Conservation (phyloP, 495 filamentous ascomycete genomes). For the Aspergillus affinis region DNA sequence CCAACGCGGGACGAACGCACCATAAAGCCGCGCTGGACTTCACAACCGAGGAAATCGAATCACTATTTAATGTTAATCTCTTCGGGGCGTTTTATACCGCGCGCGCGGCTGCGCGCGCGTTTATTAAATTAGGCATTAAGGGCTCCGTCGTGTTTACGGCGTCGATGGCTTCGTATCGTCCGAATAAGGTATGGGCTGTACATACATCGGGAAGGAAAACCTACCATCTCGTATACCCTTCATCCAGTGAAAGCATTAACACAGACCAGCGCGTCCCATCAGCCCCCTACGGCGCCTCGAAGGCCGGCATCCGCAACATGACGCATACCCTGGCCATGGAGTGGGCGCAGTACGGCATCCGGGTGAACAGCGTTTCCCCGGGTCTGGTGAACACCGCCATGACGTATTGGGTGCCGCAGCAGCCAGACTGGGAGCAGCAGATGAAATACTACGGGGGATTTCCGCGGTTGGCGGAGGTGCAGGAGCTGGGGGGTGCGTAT, state of each 20-base stretch:
- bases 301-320: slow-evolving; percentile 34
- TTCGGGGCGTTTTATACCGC: slow-evolving; percentile 43
- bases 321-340: slow-evolving; percentile 49
- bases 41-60: slow-evolving; percentile 38
- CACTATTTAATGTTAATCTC: slow-evolving; percentile 42
- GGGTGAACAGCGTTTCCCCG: slow-evolving; percentile 42
- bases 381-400: slow-evolving; percentile 40
- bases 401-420: slow-evolving; percentile 40
- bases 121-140: slow-evolving; percentile 43
- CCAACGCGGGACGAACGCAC: slow-evolving; percentile 45
- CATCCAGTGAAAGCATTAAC: background rate
- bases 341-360: slow-evolving; percentile 48
- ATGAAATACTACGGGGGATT: slow-evolving; percentile 49
- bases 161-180: slow-evolving; percentile 48
- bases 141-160: slow-evolving; percentile 47
- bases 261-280: slow-evolving; percentile 30
- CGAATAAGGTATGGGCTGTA: slow-evolving; percentile 44
- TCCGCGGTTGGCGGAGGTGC: slow-evolving; percentile 35
- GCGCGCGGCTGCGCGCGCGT: slow-evolving; percentile 36
- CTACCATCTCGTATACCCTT: too few species aligned
- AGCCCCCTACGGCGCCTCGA: slow-evolving; percentile 34
- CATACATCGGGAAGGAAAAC: too few species aligned
- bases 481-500: slow-evolving; percentile 44
- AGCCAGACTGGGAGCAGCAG: slow-evolving; percentile 42
- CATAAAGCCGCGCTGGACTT: slow-evolving; percentile 47